Base-by-base conservation (phyloP, 2,329 filamentous ascomycete species). In the Colletotrichum sp. region DNA sequence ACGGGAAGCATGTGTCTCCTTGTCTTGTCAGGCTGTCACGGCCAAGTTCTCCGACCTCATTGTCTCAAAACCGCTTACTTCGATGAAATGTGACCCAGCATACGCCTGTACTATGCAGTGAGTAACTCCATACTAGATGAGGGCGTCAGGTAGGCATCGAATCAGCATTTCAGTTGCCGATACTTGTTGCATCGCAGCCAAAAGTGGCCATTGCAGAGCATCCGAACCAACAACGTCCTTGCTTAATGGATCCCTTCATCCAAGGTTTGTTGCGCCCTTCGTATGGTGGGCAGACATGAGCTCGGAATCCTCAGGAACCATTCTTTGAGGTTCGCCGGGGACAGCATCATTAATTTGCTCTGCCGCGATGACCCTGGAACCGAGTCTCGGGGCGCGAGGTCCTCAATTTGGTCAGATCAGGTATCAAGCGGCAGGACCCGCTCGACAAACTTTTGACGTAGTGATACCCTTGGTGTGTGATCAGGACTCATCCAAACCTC, bases 401-500 rank as follows among this genome's bases (percentile, higher is more conserved):
- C 44, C 27, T 36, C 64, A 59, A 64, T 32, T 61, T 65, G 19
- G 19, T 48, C 64, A 73, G 32, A 34, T 63, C 39, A 39, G 27
- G 60, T 66, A 76, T 68, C 74, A 70, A 68, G 74, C 61, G 66
- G 66, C 71, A 68, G 60, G 74, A 63, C 67, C 74, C 74, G 67
- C 74, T 76, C 60, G 55, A 76, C 71, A 69, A 44, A 68, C 71
- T 74, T 64, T 76, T 28, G n/a, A 25, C 52, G 52, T 71, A 48
- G 36, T 63, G 57, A 27, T 22, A 55, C 34, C 22, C 16, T 39
- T 15, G 64, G 25, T 32, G 59, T 22, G 34, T 68, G 16, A 22
- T 55, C 16, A 70, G 68, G 22, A 34, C 44, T 90, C 84, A 91
- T 75, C 90, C 89, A 86, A 93, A 93, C 57, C 87, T 89, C 82